Evolutionary conservation across 768 basidiomycete genomes (phyloP), one percentile per base, ranked within the genome.

Genomic region (Calocybe indica): DNA sequence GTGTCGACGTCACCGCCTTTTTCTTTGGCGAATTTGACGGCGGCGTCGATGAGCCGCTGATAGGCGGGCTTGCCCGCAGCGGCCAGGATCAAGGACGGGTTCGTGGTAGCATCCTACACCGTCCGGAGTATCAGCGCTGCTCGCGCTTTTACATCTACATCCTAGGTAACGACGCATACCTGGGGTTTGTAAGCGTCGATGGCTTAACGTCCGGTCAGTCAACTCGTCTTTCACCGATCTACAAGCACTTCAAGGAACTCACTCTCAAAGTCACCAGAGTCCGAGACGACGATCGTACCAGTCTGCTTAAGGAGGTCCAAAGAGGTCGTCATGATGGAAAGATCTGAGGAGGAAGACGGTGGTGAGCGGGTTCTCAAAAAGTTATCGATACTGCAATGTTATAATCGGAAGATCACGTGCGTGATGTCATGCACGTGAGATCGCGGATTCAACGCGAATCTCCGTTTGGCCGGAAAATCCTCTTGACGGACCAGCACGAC

Each of bases 171-270:
- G 22, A 22, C 39, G 36, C 60, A 55, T 64, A 81, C 84, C 73
- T 89, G 92, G 58, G 95, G 95, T 74, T 96, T 94, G 84, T 95
- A 97, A 52, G 78, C 84, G 72, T 85, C 92, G 76, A 97, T 96
- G 55, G 88, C 91, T 93, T 65, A 22, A 54, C 13, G 51, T 33
- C 47, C 38, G 42, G 51, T 34, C 34, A 44, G 28, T 32, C 4
- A 56, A 72, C 61, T 35, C 5, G 22, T 28, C 31, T 30, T 41
- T 14, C 35, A 10, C 31, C 12, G 10, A 11, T 15, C 31, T 28
- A 9, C 11, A 13, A 37, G 43, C 49, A 75, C 12, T 13, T 28
- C 5, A 8, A 9, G 33, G 29, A 31, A 60, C 75, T 46, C 56
- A 77, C 92, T 78, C 70, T 89, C 90, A 63, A 96, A 95, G 71